Percentiles rank a stretch among this genome's conserved stretches.
Evolutionary conservation across 2,329 filamentous ascomycete genomes (phyloP).

Genomic region (Zasmidium cellare): DNA sequence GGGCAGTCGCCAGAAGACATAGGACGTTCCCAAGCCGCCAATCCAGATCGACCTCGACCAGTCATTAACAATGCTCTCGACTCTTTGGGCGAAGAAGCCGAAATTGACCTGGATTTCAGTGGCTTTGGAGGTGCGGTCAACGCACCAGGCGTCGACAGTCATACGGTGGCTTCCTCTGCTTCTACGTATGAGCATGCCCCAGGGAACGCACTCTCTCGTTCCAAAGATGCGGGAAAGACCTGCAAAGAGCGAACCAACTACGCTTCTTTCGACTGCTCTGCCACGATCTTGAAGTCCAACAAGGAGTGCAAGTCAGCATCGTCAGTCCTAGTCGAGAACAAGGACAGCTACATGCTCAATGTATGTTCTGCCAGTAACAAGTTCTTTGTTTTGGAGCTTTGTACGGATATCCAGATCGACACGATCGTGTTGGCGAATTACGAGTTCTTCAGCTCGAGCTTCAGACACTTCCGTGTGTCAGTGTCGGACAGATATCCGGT

Average conservation of each 20-base stretch:
- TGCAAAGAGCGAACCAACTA: constrained; percentile 98
- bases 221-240: constrained; percentile 93
- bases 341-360: constrained; percentile 97
- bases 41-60: constrained; percentile 49
- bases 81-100: constrained; percentile 79
- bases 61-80: constrained; percentile 70
- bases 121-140: constrained; percentile 54
- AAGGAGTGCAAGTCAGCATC: constrained; percentile 82
- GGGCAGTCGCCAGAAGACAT: constrained; percentile 74
- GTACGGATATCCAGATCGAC: constrained; percentile 82
- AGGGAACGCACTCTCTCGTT: constrained; percentile 37
- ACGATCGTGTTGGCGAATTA: constrained; percentile 98
- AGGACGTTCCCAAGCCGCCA: constrained; percentile 56
- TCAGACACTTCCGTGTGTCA: constrained; percentile 84
- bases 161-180: not conserved
- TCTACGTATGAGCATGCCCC: constrained; percentile 7
- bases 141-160: constrained; percentile 7
- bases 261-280: constrained; percentile 94
- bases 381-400: constrained; percentile 91
- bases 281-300: constrained; percentile 89
- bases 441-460: constrained; percentile 98
- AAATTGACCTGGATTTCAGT: constrained; percentile 74
- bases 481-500: constrained; percentile 94
- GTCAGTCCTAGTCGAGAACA: constrained; percentile 90
- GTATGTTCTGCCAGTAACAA: constrained; percentile 86